phyloP scores from a whole-genome alignment of 108 stramenopile species.

The Mayamaea pseudoterrestris region DNA sequence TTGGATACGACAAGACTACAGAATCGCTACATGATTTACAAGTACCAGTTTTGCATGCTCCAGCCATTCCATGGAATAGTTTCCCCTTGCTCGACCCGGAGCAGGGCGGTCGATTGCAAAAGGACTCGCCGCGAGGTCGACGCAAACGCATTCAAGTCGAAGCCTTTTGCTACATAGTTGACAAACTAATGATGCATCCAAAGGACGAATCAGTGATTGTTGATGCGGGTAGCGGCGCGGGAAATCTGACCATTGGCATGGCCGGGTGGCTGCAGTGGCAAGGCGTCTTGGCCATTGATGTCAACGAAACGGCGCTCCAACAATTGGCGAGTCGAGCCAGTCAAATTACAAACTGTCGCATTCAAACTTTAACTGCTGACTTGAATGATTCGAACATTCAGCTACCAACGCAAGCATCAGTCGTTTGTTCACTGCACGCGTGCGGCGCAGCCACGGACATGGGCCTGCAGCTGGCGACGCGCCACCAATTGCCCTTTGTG shows the following conservation, averaged over 20 bases:
- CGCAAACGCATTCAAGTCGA: conserved; percentile 21
- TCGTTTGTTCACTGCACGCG: conserved; percentile 14
- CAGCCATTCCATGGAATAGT: too few relatives aligned
- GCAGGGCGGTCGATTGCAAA: neutral
- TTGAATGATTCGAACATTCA: neutral
- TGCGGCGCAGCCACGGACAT: conserved; percentile 19
- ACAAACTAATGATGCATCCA: conserved; percentile 4
- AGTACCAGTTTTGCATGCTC: too few relatives aligned
- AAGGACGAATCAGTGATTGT: conserved; percentile 9
- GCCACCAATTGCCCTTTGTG: conserved; percentile 9
- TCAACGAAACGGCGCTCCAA: conserved; percentile 10
- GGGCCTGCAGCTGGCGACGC: conserved; percentile 5
- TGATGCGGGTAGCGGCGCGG: conserved; percentile 14
- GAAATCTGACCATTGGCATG: conserved; percentile 9
- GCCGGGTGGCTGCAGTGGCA: neutral
- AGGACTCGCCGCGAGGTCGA: conserved; percentile 7
- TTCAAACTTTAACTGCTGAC: conserved; percentile 9
- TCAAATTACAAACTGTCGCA: neutral
- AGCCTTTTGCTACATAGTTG: conserved; percentile 20
- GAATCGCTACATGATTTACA: neutral
- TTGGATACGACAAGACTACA: neutral
- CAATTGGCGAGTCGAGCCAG: conserved; percentile 1
- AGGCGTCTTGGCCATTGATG: conserved; percentile 14
- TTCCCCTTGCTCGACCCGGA: neutral
- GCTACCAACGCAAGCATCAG: neutral